These are phyloP conservation scores for Umbelopsis sp. DNA, from an alignment of 192 early-diverging fungal species.

Conservation along the genomic window DNA sequence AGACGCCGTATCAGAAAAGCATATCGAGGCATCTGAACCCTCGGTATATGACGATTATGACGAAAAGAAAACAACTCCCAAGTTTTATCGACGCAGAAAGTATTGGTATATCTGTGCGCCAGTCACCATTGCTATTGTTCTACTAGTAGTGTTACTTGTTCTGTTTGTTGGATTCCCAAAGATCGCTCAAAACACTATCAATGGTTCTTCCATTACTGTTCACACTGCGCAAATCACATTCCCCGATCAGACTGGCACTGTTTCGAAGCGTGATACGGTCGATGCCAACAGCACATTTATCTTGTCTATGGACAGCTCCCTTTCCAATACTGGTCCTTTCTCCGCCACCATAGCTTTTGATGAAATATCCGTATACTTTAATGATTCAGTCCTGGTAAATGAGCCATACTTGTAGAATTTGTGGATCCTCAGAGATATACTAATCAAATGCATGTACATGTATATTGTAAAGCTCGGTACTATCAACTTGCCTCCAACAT, in stretches of 20 bases:
- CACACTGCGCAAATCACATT: slow-evolving; percentile 39
- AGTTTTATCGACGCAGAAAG: slow-evolving; percentile 43
- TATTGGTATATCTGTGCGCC: slow-evolving; percentile 53
- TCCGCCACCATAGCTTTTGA: slow-evolving; percentile 50
- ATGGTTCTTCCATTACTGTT: slow-evolving; percentile 37
- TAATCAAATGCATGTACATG: background rate
- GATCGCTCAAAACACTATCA: slow-evolving; percentile 44
- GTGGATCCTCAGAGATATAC: background rate
- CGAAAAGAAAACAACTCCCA: slow-evolving; percentile 30
- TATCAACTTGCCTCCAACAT: slow-evolving; percentile 34
- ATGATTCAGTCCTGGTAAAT: slow-evolving; percentile 24
- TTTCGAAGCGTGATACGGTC: slow-evolving; percentile 13
- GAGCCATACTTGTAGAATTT: background rate
- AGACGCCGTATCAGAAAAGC: slow-evolving; percentile 1
- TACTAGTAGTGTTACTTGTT: slow-evolving; percentile 40
- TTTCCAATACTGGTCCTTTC: slow-evolving; percentile 55
- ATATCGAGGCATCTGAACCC: background rate
- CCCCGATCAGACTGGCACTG: slow-evolving; percentile 9
- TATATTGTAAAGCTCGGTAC: slow-evolving; percentile 27
- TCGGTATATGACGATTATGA: slow-evolving; percentile 40
- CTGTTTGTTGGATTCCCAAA: slow-evolving; percentile 51
- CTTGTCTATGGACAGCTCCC: slow-evolving; percentile 40
- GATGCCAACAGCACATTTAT: slow-evolving; percentile 37
- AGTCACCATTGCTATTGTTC: slow-evolving; percentile 39
- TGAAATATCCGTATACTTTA: slow-evolving; percentile 44